Conservation (phyloP, 1,139 yeast species). For the Kurtzmaniella natalensis region DNA sequence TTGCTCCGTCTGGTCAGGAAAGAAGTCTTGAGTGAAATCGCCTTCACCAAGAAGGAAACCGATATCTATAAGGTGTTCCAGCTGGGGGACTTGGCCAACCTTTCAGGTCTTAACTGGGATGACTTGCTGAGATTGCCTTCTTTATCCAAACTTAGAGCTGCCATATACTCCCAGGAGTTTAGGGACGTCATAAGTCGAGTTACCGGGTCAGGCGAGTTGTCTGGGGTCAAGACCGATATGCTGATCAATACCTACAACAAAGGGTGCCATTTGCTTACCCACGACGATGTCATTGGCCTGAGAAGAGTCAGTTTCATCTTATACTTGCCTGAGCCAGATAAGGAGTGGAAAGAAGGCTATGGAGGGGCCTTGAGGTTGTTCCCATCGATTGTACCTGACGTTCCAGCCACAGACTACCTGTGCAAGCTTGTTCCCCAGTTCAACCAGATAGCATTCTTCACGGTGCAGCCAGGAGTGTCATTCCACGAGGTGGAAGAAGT, state of each 20-base stretch:
- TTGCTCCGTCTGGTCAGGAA: conserved; percentile 73
- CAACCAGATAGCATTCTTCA: conserved; percentile 93
- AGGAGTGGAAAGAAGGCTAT: conserved; percentile 77
- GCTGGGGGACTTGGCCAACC: conserved; percentile 91
- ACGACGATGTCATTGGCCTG: conserved; percentile 96
- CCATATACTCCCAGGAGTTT: conserved; percentile 80
- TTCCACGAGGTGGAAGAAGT: conserved; percentile 99
- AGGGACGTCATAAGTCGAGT: conserved; percentile 77
- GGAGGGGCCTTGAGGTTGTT: conserved; percentile 91
- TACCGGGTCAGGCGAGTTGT: conserved; percentile 84
- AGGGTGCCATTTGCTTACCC: conserved; percentile 91
- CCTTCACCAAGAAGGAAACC: conserved; percentile 92
- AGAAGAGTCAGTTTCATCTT: conserved; percentile 89
- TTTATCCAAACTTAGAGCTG: conserved; percentile 72
- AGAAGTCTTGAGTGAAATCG: conserved; percentile 79
- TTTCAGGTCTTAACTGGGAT: conserved; percentile 76
- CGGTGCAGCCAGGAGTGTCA: conserved; percentile 92
- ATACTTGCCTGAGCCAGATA: conserved; percentile 89
- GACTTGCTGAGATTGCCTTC: conserved; percentile 74
- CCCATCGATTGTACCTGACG: conserved; percentile 84
- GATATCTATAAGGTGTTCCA: conserved; percentile 94
- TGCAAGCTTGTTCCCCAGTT: conserved; percentile 82
- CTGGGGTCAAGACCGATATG: conserved; percentile 89
- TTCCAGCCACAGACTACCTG: conserved; percentile 75
- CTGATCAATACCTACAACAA: conserved; percentile 86